Conservation (phyloP, 139 green algal species). For the Pleodorina starrii region DNA sequence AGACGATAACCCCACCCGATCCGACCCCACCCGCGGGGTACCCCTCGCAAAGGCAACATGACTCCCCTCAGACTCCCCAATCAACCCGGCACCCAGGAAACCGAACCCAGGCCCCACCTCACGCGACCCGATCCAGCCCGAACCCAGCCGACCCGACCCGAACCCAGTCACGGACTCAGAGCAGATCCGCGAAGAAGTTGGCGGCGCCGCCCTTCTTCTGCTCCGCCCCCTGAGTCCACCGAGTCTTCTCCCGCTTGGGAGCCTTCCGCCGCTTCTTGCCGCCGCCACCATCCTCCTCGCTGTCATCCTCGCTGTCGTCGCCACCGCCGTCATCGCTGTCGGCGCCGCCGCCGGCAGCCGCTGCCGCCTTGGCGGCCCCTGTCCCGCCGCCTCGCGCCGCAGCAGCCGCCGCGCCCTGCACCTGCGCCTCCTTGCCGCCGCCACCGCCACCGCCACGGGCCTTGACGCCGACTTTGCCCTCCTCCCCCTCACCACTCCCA, state of each 20-base stretch:
- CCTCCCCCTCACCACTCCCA: not conserved
- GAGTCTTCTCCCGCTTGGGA: slow-evolving; percentile 58
- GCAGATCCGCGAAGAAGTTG: slow-evolving; percentile 69
- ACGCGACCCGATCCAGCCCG: no score
- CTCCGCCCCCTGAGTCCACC: slow-evolving; percentile 48
- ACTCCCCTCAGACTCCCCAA: no score
- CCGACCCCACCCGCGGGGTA: no score
- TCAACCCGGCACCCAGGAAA: no score
- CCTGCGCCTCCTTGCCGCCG: no score
- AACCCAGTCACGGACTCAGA: slow-evolving; percentile 12
- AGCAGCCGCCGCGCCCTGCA: not conserved
- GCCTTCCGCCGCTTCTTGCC: slow-evolving; percentile 60
- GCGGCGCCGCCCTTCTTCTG: slow-evolving; percentile 18
- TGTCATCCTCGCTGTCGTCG: slow-evolving; percentile 20
- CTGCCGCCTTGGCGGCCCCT: not conserved
- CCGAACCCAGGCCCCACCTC: no score
- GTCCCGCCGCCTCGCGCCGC: no score
- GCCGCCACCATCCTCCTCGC: slow-evolving; percentile 32
- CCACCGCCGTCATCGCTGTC: not conserved
- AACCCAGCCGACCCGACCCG: no score
- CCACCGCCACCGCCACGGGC: not conserved
- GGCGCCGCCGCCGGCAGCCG: not conserved
- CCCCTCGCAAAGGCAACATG: no score
- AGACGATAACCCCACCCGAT: no score
- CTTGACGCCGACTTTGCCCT: not conserved